phyloP scores from a whole-genome alignment of 768 basidiomycete species.

The Trametes gibbosa region DNA sequence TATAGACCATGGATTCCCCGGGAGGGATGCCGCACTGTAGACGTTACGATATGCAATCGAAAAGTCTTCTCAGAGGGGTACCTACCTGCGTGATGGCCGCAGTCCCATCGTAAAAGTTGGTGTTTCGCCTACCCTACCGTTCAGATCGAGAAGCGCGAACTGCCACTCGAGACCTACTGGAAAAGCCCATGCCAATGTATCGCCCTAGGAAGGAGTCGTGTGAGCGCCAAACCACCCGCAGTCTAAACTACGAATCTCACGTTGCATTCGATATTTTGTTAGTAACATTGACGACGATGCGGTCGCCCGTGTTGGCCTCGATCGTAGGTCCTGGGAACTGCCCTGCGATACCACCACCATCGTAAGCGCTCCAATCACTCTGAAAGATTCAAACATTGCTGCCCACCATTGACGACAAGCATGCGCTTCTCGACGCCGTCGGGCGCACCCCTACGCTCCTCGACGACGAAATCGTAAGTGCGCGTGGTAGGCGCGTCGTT shows the following conservation, averaged over 20 bases:
- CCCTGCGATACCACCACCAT: conserved; percentile 11
- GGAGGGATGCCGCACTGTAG: conserved; percentile 52
- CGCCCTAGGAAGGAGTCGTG: conserved; percentile 16
- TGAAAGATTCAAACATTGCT: neutral
- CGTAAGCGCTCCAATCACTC: no score
- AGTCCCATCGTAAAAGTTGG: conserved; percentile 49
- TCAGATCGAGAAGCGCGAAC: neutral
- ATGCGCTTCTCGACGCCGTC: conserved; percentile 41
- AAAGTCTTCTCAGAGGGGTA: neutral
- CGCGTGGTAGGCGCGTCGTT: conserved; percentile 30
- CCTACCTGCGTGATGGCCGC: conserved; percentile 36
- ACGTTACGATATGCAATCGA: neutral
- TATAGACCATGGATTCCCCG: conserved; percentile 41
- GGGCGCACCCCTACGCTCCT: conserved; percentile 37
- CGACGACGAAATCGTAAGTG: conserved; percentile 43
- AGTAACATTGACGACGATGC: conserved; percentile 35
- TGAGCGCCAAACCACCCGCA: neutral
- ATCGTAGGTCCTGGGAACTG: conserved; percentile 39
- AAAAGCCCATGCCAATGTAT: conserved; percentile 36
- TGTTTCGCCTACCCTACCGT: conserved; percentile 24
- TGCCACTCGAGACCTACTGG: neutral
- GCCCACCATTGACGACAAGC: conserved; percentile 46
- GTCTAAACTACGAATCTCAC: conserved; percentile 14
- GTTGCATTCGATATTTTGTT: conserved; percentile 34
- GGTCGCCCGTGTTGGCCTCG: conserved; percentile 37